These are phyloP conservation scores for Loxodes magnus DNA, from an alignment of 73 alveolate genomes.

Conservation along the genomic window DNA sequence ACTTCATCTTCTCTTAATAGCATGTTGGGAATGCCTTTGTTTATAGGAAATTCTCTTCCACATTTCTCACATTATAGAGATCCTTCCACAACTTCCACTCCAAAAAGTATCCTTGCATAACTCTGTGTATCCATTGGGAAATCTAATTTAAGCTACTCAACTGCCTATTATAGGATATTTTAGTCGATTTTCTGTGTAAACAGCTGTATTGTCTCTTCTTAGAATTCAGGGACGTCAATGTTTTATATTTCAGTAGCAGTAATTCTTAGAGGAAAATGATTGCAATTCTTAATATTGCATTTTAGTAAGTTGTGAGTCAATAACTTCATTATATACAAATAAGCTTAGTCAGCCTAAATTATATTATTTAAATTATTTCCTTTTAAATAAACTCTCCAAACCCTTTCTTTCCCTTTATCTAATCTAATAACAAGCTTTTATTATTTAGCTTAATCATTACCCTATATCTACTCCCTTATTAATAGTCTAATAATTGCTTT, in stretches of 20 bases:
- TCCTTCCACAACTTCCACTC: conserved; percentile 20
- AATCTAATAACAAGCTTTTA: too few species aligned
- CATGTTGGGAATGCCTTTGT: conserved; percentile 42
- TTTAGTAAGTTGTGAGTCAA: conserved; percentile 30
- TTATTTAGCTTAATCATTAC: too few species aligned
- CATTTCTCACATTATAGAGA: conserved; percentile 23
- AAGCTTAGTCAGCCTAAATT: too few species aligned
- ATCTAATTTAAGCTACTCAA: conserved; percentile 4
- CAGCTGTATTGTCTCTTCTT: conserved; percentile 18
- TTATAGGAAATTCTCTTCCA: conserved; percentile 27
- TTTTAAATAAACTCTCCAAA: too few species aligned
- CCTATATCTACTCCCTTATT: too few species aligned
- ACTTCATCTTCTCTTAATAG: conserved; percentile 21
- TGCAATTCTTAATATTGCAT: conserved; percentile 29
- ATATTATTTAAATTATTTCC: too few species aligned
- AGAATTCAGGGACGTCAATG: conserved; percentile 18
- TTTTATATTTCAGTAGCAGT: background rate
- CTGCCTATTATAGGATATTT: conserved; percentile 17
- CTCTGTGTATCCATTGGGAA: conserved; percentile 18
- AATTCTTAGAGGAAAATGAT: too few species aligned
- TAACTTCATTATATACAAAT: conserved; percentile 37
- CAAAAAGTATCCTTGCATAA: conserved; percentile 17
- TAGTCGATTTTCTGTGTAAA: conserved; percentile 27
- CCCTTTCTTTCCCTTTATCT: too few species aligned
- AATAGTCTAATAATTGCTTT: too few species aligned